Evolutionary conservation across 2,329 filamentous ascomycete genomes (phyloP), one percentile per base, ranked within the genome.

Genomic region (Pseudonectria foliicola): DNA sequence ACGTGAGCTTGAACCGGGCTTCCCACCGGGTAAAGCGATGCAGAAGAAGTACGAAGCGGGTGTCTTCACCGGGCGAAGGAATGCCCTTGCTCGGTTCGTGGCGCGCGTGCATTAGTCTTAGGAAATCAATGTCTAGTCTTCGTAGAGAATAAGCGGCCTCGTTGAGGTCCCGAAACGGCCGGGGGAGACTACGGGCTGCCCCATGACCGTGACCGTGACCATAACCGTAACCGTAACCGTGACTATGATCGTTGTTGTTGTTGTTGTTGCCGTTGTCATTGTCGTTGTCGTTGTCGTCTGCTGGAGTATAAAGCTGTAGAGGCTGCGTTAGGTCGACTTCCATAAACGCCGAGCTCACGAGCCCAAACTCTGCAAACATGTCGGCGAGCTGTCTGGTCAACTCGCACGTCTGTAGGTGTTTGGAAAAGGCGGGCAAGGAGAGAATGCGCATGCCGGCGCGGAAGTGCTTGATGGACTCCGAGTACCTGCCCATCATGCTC

Each of bases 271-370:
- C n/a, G 2, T 18, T 28, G 24, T 31, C 24, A 6, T n/a, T n/a
- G 18, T 16, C 31, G 26, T 14, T 24, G 33, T 5, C 39, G 34
- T 8, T 40, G 25, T 3, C 31, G 12, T 3, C 38, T 15, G 5
- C 36, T 38, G 0, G 42, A 40, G 10, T 46, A 29, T 25, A 39
- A 31, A 15, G 14, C 28, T 7, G 44, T 39, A 15, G 18, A 21
- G 18, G 18, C 5, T 21, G 18, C 8, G 18, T 8, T 8, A 21
- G 8, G 8, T 21, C 18, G 8, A 8, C 18, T 21, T 50, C 47
- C 24, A 52, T 15, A n/a, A 52, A 42, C 7, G 35, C 39, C 3
- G 49, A 50, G 1, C 43, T 37, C 13, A 52, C 49, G 0, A 44
- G 36, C 0, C 40, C 43, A 2, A 52, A 12, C 2, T 37, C 41